Evolutionary conservation across 768 basidiomycete genomes (phyloP).

Genomic region (Chlorophyllum brunneum): DNA sequence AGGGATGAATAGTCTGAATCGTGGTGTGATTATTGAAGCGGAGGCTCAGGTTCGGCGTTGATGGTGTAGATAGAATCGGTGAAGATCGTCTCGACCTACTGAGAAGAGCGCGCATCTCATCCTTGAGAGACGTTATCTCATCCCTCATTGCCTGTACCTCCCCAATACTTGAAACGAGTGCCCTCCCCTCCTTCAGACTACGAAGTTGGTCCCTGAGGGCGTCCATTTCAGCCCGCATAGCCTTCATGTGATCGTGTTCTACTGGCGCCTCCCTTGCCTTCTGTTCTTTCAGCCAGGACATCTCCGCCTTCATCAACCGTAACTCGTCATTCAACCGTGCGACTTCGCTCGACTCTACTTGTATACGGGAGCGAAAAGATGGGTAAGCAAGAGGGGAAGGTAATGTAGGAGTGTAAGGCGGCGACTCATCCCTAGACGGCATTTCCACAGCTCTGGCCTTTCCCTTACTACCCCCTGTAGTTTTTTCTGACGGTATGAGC

Average conservation of each 20-base stretch:
- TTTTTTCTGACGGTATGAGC: conserved; percentile 5
- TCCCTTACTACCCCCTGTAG: neutral
- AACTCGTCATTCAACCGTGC: conserved; percentile 3
- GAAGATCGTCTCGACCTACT: conserved; percentile 3
- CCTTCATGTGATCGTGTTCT: neutral
- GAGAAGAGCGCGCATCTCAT: conserved; percentile 7
- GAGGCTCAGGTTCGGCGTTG: conserved; percentile 4
- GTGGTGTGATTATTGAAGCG: neutral
- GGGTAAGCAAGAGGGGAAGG: neutral
- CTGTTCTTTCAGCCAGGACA: conserved; percentile 6
- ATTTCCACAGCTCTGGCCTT: neutral
- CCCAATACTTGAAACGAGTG: neutral
- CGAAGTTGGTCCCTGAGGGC: conserved; percentile 8
- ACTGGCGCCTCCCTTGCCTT: neutral
- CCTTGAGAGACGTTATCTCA: conserved; percentile 5
- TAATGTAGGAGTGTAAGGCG: neutral
- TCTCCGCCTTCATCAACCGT: conserved; percentile 5
- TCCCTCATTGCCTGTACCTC: conserved; percentile 7
- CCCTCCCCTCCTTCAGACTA: conserved; percentile 2
- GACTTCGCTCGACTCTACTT: conserved; percentile 4
- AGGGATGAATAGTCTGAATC: conserved; percentile 1
- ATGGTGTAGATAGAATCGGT: neutral
- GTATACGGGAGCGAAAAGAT: neutral
- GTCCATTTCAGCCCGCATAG: conserved; percentile 7
- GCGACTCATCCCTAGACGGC: conserved; percentile 1